Percentiles rank a stretch among this genome's conserved stretches.
These are phyloP conservation scores for Musa schizocarpa DNA, from an alignment of 176 grass and related monocot genomes.

Conservation along the genomic window DNA sequence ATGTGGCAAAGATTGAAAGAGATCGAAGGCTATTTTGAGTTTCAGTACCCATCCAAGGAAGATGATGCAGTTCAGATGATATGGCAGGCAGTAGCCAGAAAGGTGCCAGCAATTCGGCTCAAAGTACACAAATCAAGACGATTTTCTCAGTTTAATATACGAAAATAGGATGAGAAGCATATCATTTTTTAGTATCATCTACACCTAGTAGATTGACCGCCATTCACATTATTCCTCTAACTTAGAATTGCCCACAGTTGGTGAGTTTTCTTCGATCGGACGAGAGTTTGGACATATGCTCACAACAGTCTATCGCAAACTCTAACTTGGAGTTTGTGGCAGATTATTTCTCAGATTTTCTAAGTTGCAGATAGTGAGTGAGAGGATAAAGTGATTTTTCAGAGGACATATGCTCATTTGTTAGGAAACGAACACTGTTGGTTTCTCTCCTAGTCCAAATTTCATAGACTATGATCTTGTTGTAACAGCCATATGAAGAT, in stretches of 20 bases:
- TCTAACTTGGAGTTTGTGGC: too few species aligned
- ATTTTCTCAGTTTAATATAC: not conserved
- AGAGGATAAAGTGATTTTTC: not conserved
- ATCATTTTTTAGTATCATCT: too few species aligned
- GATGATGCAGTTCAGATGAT: slow-evolving; percentile 20
- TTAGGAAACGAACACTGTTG: too few species aligned
- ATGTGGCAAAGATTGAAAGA: slow-evolving; percentile 13
- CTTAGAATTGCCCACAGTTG: not conserved
- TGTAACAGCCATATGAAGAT: not conserved
- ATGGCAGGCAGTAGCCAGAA: slow-evolving; percentile 14
- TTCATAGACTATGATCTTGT: not conserved
- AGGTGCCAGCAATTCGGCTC: slow-evolving; percentile 12
- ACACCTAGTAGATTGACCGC: not conserved
- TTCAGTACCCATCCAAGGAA: slow-evolving; percentile 10
- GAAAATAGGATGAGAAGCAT: not conserved
- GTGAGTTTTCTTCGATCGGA: too few species aligned
- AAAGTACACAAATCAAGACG: slow-evolving; percentile 7
- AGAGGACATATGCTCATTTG: not conserved
- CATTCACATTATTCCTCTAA: not conserved
- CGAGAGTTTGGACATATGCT: too few species aligned
- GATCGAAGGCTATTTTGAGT: not conserved
- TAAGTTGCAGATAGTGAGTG: not conserved
- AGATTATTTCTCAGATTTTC: too few species aligned
- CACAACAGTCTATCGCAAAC: too few species aligned
- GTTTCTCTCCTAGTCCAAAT: too few species aligned